Percentiles rank a stretch among this genome's conserved stretches.
Conservation (phyloP, 1,284 basidiomycete genomes). For the Apiotrichum porosum region DNA sequence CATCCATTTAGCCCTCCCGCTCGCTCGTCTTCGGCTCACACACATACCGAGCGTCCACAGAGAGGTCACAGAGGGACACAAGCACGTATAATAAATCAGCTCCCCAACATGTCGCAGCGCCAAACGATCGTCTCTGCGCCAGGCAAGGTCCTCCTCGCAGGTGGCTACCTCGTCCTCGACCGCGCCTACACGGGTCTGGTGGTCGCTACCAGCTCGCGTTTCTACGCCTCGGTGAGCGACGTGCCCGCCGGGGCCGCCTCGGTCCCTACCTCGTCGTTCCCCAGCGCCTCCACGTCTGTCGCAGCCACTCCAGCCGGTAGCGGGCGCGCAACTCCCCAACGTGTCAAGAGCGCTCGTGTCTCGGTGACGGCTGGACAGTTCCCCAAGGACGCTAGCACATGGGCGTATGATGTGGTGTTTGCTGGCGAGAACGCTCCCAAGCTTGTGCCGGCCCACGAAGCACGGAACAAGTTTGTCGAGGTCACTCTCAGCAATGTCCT, state of each 20-base stretch:
- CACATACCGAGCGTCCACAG: too few species aligned
- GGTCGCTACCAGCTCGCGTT: conserved; percentile 84
- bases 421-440: background rate
- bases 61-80: too few species aligned
- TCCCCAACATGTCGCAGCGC: background rate
- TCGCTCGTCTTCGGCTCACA: too few species aligned
- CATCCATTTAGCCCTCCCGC: too few species aligned
- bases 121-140: conserved; percentile 71
- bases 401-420: conserved; percentile 62
- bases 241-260: conserved; percentile 50
- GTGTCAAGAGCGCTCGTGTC: conserved; percentile 46
- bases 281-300: conserved; percentile 53
- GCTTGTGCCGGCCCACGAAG: conserved; percentile 13
- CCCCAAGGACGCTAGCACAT: conserved; percentile 57
- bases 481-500: conserved; percentile 76
- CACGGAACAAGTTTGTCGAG: conserved; percentile 84
- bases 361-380: conserved; percentile 90
- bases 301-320: too few species aligned
- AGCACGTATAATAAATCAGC: too few species aligned
- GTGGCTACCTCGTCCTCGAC: conserved; percentile 91
- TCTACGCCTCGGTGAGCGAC: conserved; percentile 64
- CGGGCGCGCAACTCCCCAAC: too few species aligned
- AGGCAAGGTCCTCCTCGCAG: conserved; percentile 91
- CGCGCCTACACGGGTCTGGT: conserved; percentile 74
- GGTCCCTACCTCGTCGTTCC: conserved; percentile 88